Evolutionary conservation across 768 basidiomycete genomes (phyloP), one percentile per base, ranked within the genome.

Genomic region (Pleurotus sapidus): DNA sequence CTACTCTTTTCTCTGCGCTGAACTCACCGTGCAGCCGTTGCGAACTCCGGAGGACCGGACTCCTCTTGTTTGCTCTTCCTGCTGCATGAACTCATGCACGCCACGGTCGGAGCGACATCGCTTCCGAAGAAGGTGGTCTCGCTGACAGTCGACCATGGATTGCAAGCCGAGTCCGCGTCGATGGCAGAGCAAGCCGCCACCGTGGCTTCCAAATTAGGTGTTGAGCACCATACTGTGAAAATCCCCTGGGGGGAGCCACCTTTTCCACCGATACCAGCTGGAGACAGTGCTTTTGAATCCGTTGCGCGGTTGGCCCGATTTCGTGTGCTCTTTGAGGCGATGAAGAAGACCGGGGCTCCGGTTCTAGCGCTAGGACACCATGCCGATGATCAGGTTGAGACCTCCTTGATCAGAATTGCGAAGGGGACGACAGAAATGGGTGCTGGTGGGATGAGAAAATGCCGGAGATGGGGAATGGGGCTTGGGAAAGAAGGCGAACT

Each of bases 361-460:
- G 66, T 77, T 12, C 66, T 92, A 55, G 87, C 87, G 0, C 78
- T 87, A 49, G 92, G 82, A 0, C 92, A 94, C 62, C 92, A 94
- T 65, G 79, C 80, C 3, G 90, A 94, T 65, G 92, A 94, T 65
- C 90, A 93, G 66, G 79, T 93, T 8, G 92, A 94, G 67, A 94
- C 92, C 0, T 78, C 84, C 27, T 70, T 94, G 51, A 84, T 92
- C 77, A 83, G 92, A 4, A 66, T 88, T 14, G 76, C 82, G 4
- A 78, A 70, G 59, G 84, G 87, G 0, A 86, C 85, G 4, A 77
- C 82, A 2, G 65, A 70, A 43, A 55, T 80, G 14, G 88, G 88
- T 0, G 79, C 84, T 0, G 80, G 80, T 9, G 91, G 87, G 3
- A 93, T 93, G 88, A 76, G 79, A 40, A 72, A 72, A 1, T 72